phyloP scores from a whole-genome alignment of 2,329 filamentous ascomycete species.

The Cytospora leucostoma region DNA sequence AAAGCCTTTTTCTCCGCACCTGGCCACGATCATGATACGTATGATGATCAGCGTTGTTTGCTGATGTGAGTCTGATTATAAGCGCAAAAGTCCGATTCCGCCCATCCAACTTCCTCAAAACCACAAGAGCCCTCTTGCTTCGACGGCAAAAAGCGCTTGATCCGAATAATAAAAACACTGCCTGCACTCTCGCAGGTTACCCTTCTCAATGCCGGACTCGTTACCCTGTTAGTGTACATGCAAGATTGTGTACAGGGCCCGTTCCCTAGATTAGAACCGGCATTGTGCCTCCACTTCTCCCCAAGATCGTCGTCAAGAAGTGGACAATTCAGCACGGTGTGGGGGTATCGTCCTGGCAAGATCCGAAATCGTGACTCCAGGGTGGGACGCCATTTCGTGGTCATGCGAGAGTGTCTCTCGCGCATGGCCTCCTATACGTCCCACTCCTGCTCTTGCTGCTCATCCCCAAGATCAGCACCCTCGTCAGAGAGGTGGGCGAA shows the following conservation, averaged over 20 bases:
- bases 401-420: neutral
- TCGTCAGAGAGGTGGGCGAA: constrained; percentile 53
- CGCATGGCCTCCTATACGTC: constrained; percentile 43
- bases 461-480: constrained; percentile 42
- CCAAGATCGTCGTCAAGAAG: neutral
- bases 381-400: constrained; percentile 3
- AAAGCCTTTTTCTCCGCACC: constrained; percentile 8
- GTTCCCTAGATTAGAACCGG: constrained; percentile 7
- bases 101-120: constrained; percentile 24
- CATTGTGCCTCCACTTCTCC: neutral
- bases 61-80: constrained; percentile 12
- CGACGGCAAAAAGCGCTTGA: constrained; percentile 6
- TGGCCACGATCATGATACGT: constrained; percentile 1
- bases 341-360: neutral
- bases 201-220: constrained; percentile 8
- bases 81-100: constrained; percentile 8
- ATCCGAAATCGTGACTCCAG: neutral
- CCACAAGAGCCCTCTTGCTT: neutral
- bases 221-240: constrained; percentile 24
- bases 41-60: neutral
- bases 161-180: constrained; percentile 10
- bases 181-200: constrained; percentile 11
- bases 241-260: constrained; percentile 21
- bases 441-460: constrained; percentile 54
- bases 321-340: neutral